Base-by-base conservation (phyloP, 2,329 filamentous ascomycete species). In the Claviceps purpurea region DNA sequence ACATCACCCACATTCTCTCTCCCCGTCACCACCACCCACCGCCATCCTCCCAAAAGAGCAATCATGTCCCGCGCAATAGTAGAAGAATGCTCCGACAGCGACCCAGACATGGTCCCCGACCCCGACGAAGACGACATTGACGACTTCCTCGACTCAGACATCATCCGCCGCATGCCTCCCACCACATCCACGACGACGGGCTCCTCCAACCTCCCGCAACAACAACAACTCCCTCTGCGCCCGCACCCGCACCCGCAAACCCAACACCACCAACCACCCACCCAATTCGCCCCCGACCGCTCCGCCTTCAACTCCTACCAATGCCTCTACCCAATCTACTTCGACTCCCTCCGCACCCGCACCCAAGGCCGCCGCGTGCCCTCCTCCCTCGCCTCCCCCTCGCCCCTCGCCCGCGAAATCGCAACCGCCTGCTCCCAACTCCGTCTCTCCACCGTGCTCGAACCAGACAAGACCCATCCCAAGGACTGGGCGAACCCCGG, bases 401-500 rank as follows among this genome's bases (percentile, higher is more conserved):
- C 91, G 71, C 93, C 93, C 30, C 77, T 98, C 43, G 93, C 93
- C 7, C 80, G 87, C 62, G 88, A 93, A 62, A 90, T 98, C 64
- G 85, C 89, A 45, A 84, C 87, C 64, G 91, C 90, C n/a, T 87
- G 87, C 67, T 82, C 83, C 43, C 70, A 76, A 46, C 76, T 95
- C 55, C 79, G 84, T 34, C 72, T 89, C 39, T 77, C 79, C 56
- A 83, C 85, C 44, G 82, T 93, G 7, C 85, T 96, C 66, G 93
- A 98, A 71, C 88, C 90, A 1, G 85, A 86, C 64, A 95, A 95
- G 74, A 78, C 82, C 55, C 93, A 98, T 69, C 93, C 93, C 6
- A 91, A 93, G 71, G 93, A 98, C 73, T 98, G 93, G 93, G 84
- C 85, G 52, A 98, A 98, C 72, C 93, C 93, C 13, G 93, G 93